Evolutionary conservation across 1,284 basidiomycete species (phyloP).

Genomic region (Leccinum subrobustum): DNA sequence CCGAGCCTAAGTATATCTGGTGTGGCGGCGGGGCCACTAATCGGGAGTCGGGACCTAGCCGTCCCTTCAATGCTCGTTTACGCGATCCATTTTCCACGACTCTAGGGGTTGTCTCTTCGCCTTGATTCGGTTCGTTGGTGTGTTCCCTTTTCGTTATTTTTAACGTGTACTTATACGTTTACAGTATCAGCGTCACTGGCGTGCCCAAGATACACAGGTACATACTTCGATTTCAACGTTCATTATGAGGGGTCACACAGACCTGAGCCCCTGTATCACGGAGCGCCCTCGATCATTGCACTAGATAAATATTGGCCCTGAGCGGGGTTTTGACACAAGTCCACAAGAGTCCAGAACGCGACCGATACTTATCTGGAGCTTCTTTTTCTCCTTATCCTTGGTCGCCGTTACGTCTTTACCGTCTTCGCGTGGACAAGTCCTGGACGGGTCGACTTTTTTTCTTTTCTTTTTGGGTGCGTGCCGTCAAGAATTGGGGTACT

Average conservation of each 20-base stretch:
- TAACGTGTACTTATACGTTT: neutral
- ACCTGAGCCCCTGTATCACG: neutral
- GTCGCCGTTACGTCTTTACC: conserved; percentile 4
- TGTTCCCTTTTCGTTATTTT: neutral
- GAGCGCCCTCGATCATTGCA: neutral
- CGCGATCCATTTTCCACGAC: conserved; percentile 6
- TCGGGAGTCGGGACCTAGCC: neutral
- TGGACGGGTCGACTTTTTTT: neutral
- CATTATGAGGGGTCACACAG: neutral
- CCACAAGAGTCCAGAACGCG: neutral
- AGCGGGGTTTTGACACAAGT: neutral
- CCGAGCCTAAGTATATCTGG: neutral
- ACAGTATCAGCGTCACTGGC: neutral
- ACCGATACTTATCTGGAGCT: neutral
- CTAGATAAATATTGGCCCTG: conserved; percentile 3
- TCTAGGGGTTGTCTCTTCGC: neutral
- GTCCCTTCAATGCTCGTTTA: neutral
- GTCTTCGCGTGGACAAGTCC: neutral
- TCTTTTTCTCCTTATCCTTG: conserved; percentile 1
- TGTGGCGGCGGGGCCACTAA: neutral
- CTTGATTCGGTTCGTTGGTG: neutral
- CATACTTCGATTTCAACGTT: neutral
- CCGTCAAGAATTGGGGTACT: neutral
- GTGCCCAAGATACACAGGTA: neutral
- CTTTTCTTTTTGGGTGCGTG: neutral